phyloP scores from a whole-genome alignment of 83 land plant species.

The Thuja plicata region DNA sequence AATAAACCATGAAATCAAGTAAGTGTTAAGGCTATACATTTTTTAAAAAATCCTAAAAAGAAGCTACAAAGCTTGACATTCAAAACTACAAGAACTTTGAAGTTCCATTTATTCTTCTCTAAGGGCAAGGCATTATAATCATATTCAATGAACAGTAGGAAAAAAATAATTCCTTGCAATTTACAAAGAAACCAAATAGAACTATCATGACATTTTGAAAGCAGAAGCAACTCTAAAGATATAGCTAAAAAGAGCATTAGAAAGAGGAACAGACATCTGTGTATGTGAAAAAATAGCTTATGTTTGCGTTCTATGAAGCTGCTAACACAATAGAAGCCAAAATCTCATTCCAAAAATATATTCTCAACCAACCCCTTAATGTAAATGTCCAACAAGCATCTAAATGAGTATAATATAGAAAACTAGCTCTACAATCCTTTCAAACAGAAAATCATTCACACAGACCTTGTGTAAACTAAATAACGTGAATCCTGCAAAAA shows the following conservation, averaged over 20 bases:
- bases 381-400: neutral
- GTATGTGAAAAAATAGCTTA: neutral
- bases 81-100: neutral
- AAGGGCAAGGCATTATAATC: neutral
- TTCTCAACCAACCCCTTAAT: neutral
- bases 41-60: neutral
- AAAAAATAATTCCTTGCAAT: neutral
- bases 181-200: neutral
- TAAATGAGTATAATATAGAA: neutral
- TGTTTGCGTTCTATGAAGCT: neutral
- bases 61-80: neutral
- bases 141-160: neutral
- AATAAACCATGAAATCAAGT: neutral
- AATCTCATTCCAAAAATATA: neutral
- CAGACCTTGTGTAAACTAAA: neutral
- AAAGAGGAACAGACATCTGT: neutral
- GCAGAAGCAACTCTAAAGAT: neutral
- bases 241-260: neutral
- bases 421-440: neutral
- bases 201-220: neutral
- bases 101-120: neutral
- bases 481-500: neutral
- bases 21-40: neutral
- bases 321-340: neutral
- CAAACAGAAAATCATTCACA: neutral